These are phyloP conservation scores for Abrus pulchellus DNA, from an alignment of 306 rosid species.

Conservation along the genomic window DNA sequence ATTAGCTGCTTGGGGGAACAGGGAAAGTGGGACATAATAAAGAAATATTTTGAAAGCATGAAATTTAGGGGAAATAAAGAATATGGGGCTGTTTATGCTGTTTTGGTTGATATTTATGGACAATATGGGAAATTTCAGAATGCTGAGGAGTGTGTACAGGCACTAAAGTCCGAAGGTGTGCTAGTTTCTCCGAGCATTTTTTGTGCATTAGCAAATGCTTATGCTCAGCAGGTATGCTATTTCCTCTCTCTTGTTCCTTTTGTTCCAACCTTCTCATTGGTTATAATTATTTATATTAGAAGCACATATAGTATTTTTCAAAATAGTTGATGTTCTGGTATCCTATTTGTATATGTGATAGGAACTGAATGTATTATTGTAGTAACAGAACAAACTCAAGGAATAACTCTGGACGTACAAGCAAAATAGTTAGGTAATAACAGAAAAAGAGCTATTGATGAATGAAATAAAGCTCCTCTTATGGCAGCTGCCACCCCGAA, in stretches of 20 bases:
- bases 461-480: too few species aligned
- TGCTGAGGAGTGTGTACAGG: constrained; percentile 69
- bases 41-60: constrained; percentile 69
- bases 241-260: constrained; percentile 27
- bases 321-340: constrained; percentile 7
- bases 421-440: too few species aligned
- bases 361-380: too few species aligned
- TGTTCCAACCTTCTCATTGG: neutral
- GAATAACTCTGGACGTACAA: too few species aligned
- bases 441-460: too few species aligned
- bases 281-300: neutral
- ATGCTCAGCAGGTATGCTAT: constrained; percentile 74
- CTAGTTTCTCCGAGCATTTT: constrained; percentile 61
- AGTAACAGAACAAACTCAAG: too few species aligned
- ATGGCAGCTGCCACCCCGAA: too few species aligned
- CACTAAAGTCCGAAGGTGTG: constrained; percentile 73
- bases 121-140: constrained; percentile 76
- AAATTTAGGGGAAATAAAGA: constrained; percentile 59
- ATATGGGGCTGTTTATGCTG: constrained; percentile 66
- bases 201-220: constrained; percentile 80
- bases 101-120: constrained; percentile 79
- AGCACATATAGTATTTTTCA: neutral
- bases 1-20: constrained; percentile 79
- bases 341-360: neutral
- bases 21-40: constrained; percentile 79